A percentile compares a stretch with the other conserved stretches of the same genome.
These are phyloP conservation scores for Alternaria incomplexa DNA, from an alignment of 2,329 filamentous ascomycete genomes.

Conservation along the genomic window DNA sequence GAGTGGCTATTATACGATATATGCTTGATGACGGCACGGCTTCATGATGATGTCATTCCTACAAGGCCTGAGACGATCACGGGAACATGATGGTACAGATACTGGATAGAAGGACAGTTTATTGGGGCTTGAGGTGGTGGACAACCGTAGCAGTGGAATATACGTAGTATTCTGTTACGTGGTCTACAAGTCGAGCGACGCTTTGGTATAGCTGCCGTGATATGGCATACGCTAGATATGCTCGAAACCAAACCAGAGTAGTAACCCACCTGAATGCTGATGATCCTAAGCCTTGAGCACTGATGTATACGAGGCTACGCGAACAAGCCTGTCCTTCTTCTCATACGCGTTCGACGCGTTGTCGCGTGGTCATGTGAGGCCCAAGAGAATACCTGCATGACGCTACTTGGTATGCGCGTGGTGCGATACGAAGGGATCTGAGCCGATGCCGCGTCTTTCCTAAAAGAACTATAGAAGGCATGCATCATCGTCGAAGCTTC, in stretches of 20 bases:
- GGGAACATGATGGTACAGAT: not conserved
- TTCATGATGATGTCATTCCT: constrained; percentile 12
- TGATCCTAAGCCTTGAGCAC: not conserved
- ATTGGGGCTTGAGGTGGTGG: not conserved
- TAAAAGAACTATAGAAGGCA: not conserved
- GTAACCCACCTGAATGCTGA: not conserved
- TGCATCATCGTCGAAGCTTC: not conserved
- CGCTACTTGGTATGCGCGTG: not conserved
- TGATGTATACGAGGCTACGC: not conserved
- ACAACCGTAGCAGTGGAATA: not conserved
- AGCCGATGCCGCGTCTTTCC: not conserved
- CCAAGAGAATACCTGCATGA: not conserved
- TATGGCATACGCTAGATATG: not conserved
- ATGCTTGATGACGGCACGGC: not conserved
- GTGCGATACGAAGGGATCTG: not conserved
- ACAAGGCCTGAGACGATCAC: not conserved
- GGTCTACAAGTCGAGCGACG: not conserved
- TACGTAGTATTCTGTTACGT: not conserved
- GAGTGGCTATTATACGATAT: not conserved
- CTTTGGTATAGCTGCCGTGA: not conserved
- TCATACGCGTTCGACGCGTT: not conserved
- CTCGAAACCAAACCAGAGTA: not conserved
- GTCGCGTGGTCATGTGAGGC: constrained; percentile 3
- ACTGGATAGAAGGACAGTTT: not conserved
- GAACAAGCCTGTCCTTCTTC: not conserved